Evolutionary conservation across 163 green algal species (phyloP).

Genomic region (Prototheca cutis): DNA sequence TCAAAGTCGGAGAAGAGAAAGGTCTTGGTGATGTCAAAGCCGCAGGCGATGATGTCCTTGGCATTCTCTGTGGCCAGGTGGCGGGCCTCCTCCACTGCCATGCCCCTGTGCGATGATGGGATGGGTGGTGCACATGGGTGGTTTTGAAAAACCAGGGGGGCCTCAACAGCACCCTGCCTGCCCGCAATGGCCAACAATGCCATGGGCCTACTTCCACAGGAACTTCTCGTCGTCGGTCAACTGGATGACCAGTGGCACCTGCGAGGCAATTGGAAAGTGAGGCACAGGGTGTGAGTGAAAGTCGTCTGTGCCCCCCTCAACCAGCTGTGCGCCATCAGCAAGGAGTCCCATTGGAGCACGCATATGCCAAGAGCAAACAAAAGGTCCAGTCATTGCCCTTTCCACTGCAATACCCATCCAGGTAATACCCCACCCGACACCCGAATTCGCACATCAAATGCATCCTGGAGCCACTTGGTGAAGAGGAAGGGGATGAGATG

Average conservation of each 20-base stretch:
- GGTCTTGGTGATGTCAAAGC: conserved; percentile 86
- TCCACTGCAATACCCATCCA: no score
- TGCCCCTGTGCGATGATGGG: conserved; percentile 2
- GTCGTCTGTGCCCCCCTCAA: no score
- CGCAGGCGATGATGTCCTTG: conserved; percentile 98
- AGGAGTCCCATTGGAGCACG: no score
- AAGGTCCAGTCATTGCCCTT: no score
- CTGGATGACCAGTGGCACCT: conserved; percentile 95
- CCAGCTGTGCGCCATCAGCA: no score
- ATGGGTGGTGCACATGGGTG: not conserved
- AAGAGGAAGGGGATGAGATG: conserved; percentile 98
- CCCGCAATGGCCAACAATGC: no score
- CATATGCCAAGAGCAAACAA: no score
- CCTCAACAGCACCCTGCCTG: no score
- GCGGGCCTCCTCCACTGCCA: conserved; percentile 70
- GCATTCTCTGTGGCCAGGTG: conserved; percentile 84
- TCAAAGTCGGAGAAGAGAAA: conserved; percentile 99
- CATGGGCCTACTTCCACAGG: conserved; percentile 66
- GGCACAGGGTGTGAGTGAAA: no score
- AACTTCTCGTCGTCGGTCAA: conserved; percentile 96
- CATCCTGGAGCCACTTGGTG: conserved; percentile 90
- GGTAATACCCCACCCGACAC: not conserved
- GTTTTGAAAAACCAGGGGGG: no score
- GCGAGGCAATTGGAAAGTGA: conserved; percentile 56
- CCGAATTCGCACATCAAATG: conserved; percentile 15